These are phyloP conservation scores for Akanthomyces muscarius DNA, from an alignment of 2,329 filamentous ascomycete genomes.

Conservation along the genomic window DNA sequence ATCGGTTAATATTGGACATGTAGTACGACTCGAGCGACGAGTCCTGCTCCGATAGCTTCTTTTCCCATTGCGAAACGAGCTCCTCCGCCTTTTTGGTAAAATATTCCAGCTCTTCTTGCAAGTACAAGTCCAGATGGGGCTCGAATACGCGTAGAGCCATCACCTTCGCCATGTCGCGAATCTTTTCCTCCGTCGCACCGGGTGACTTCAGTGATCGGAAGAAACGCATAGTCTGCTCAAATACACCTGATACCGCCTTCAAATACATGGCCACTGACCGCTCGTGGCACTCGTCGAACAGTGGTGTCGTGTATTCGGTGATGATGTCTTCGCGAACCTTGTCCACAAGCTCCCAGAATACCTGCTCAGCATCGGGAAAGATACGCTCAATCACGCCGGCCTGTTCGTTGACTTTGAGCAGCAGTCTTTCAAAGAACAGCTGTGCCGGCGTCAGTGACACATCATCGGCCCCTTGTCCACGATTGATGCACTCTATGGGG, in stretches of 20 bases:
- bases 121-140: conserved; percentile 87
- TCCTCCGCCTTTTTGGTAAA: conserved; percentile 74
- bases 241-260: conserved; percentile 80
- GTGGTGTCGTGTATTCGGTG: conserved; percentile 75
- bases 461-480: conserved; percentile 53
- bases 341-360: conserved; percentile 75
- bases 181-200: conserved; percentile 55
- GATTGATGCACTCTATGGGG: conserved; percentile 76
- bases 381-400: conserved; percentile 73
- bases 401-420: conserved; percentile 77
- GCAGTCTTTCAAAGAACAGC: conserved; percentile 72
- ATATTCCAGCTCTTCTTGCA: conserved; percentile 84
- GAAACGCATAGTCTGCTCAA: conserved; percentile 80
- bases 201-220: conserved; percentile 66
- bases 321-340: conserved; percentile 81
- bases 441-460: conserved; percentile 77
- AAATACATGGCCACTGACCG: conserved; percentile 73
- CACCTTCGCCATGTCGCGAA: conserved; percentile 61
- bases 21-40: conserved; percentile 88
- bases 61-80: conserved; percentile 83
- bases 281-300: conserved; percentile 85
- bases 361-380: conserved; percentile 66
- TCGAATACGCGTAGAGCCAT: conserved; percentile 75
- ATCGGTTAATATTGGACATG: conserved; percentile 91
- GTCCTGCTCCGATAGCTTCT: conserved; percentile 85